Base-by-base conservation (phyloP, 495 filamentous ascomycete species). In the Aspergillus wentii region DNA sequence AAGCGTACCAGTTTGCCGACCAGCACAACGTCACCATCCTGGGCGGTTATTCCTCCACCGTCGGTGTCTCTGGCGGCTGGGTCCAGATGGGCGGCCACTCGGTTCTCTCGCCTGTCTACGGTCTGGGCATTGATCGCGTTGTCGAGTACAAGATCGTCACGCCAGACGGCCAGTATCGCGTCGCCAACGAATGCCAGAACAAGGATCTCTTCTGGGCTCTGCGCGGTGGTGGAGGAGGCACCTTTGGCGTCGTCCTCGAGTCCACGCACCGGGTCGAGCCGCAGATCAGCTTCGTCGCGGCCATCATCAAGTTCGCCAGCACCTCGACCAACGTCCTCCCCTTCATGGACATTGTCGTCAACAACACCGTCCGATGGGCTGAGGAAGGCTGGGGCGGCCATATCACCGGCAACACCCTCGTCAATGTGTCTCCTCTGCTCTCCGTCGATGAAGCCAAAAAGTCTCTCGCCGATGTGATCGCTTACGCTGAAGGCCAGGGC, bases 181-280 rank as follows among this genome's bases (percentile, higher is more conserved):
- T 56, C 8, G 68, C 69, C 11, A 68, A 61, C 28, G 50, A 55
- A 14, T 50, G 48, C n/a, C 52, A 64, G 22, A 61, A 76, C 34
- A 33, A 43, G 17, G 69, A 76, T 38, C 60, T 77, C 10, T 78
- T 58, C 38, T 75, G 68, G 57, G 76, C 72, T 2, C 56, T 78
- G 13, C 61, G 75, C 7, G 75, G 76, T 15, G 76, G 76, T 3
- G 76, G 76, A 10, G 75, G 75, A 5, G 68, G 72, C 11, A 75
- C 68, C 14, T 78, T 74, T 41, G 75, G 71, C 8, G 59, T 78
- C 13, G 63, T 76, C 14, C 52, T 75, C 4, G 64, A 64, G 29
- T 57, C 56, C 35, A 70, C 69, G 2, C 52, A 65, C 35, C 61
- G 59, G 14, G 70, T 68, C 16, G 46, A 59, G 28, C 52, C 52